Conservation (phyloP, 2,329 filamentous ascomycete species). For the Immersiporthe knoxdaviesiana region DNA sequence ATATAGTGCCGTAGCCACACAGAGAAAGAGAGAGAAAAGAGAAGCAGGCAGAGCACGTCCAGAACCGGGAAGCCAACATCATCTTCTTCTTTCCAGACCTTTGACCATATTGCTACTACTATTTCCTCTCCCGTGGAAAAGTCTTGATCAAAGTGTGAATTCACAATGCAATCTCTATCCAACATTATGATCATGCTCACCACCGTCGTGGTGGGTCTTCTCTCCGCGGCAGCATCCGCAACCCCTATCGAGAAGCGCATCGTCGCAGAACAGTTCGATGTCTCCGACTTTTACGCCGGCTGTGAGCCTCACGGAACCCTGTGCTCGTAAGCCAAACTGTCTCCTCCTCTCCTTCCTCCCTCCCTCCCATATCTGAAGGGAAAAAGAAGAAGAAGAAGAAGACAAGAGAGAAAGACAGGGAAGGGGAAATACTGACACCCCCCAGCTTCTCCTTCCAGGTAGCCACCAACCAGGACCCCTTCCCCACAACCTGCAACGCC, state of each 20-base stretch:
- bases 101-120: too few relatives aligned
- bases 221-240: constrained; percentile 32
- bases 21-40: neutral
- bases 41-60: neutral
- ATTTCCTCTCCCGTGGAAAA: too few relatives aligned
- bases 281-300: constrained; percentile 36
- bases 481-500: constrained; percentile 25
- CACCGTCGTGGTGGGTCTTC: constrained; percentile 32
- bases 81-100: too few relatives aligned
- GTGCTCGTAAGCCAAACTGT: constrained; percentile 33
- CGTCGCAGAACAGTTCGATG: constrained; percentile 34
- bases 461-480: constrained; percentile 29
- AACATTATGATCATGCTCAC: constrained; percentile 39
- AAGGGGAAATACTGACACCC: too few relatives aligned
- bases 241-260: constrained; percentile 30
- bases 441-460: constrained; percentile 30
- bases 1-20: too few relatives aligned
- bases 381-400: too few relatives aligned
- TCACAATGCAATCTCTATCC: neutral
- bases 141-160: too few relatives aligned
- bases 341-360: constrained; percentile 26
- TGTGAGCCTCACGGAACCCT: constrained; percentile 37
- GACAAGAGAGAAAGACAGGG: neutral
- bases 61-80: neutral
- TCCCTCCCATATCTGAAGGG: neutral